phyloP scores from a whole-genome alignment of 331 rosid species.

The Quercus phellos region DNA sequence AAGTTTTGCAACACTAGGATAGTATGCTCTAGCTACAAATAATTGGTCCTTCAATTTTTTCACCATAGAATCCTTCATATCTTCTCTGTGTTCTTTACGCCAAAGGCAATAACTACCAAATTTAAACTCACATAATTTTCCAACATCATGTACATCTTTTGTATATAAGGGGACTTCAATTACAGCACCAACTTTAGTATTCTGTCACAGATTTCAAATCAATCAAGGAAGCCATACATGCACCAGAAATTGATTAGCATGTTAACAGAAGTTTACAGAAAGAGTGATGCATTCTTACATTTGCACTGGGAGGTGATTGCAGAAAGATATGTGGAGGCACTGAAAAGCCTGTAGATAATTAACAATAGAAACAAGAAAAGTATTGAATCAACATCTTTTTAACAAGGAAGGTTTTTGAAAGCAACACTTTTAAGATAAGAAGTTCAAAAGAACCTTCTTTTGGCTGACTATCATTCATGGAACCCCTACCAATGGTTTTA shows the following conservation, averaged over 20 bases:
- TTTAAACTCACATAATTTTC: conserved; percentile 67
- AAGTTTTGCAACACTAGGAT: conserved; percentile 89
- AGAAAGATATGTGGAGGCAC: conserved; percentile 29
- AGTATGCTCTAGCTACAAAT: conserved; percentile 95
- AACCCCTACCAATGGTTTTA: conserved; percentile 23
- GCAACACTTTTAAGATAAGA: conserved; percentile 9
- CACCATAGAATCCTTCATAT: conserved; percentile 69
- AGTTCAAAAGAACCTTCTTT: conserved; percentile 36
- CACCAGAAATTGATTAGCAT: conserved; percentile 16
- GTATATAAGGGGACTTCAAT: conserved; percentile 26
- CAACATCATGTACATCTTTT: conserved; percentile 51
- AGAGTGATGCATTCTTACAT: conserved; percentile 44
- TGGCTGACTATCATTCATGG: conserved; percentile 24
- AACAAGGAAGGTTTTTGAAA: conserved; percentile 17
- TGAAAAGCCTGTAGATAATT: conserved; percentile 40
- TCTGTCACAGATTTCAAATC: conserved; percentile 51
- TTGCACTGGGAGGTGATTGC: conserved; percentile 38
- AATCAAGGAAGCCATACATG: conserved; percentile 18
- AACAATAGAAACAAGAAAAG: neutral
- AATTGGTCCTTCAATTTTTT: conserved; percentile 86
- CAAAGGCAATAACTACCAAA: conserved; percentile 94
- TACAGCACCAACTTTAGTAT: conserved; percentile 26
- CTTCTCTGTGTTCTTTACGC: conserved; percentile 76
- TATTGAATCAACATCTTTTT: neutral
- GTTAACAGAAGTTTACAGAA: conserved; percentile 15